Evolutionary conservation across 352 stramenopile species (phyloP).

Genomic region (Pythium biforme): DNA sequence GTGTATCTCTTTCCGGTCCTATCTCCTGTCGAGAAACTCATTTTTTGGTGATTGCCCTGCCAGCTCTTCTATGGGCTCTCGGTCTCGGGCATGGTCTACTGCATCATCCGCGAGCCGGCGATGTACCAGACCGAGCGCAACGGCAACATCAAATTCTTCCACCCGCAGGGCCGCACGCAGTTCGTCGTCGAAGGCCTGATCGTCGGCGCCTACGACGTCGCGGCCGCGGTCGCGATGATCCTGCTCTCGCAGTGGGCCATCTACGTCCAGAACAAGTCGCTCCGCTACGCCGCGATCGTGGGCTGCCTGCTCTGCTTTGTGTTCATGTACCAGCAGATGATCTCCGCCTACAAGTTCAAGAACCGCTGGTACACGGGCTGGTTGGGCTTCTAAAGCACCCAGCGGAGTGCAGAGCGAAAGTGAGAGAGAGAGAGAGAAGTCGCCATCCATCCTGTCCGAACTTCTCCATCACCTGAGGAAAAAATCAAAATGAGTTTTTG

Average conservation of each 20-base stretch:
- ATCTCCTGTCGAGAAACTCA: background rate
- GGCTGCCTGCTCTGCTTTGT: constrained; percentile 66
- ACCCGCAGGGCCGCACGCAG: constrained; percentile 78
- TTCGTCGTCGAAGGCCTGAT: constrained; percentile 85
- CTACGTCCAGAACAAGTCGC: constrained; percentile 54
- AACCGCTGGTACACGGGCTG: constrained; percentile 88
- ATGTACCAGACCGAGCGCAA: constrained; percentile 68
- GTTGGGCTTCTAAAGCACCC: constrained; percentile 64
- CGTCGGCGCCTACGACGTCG: constrained; percentile 66
- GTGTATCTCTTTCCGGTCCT: background rate
- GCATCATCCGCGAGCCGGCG: constrained; percentile 86
- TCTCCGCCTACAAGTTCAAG: constrained; percentile 83
- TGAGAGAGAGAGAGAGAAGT: background rate
- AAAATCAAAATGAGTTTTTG: constrained; percentile 9
- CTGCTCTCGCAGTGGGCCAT: constrained; percentile 82
- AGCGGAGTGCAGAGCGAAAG: background rate
- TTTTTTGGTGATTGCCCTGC: background rate
- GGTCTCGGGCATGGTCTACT: constrained; percentile 88
- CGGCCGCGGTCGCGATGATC: constrained; percentile 69
- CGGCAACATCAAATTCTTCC: constrained; percentile 86
- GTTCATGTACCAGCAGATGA: constrained; percentile 86
- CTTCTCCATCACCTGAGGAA: background rate
- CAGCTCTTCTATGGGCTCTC: constrained; percentile 86
- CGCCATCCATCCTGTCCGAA: background rate
- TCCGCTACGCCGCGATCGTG: constrained; percentile 61